These are phyloP conservation scores for Neofusicoccum sp. DNA, from an alignment of 2,329 filamentous ascomycete species.

Conservation along the genomic window DNA sequence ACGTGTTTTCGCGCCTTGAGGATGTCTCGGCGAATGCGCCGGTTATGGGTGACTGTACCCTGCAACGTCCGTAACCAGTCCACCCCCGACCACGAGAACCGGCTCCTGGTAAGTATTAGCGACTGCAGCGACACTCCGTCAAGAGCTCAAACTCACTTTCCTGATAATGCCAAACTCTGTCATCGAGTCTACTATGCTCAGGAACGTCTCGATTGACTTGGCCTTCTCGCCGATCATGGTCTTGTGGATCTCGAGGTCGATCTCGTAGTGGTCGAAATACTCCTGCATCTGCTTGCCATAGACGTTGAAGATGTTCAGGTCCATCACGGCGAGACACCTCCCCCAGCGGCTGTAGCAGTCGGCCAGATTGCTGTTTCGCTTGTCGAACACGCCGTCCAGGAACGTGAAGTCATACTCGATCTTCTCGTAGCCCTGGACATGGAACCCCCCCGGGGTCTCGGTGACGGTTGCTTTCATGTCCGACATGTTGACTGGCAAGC, in stretches of 20 bases:
- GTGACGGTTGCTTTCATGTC: constrained; percentile 68
- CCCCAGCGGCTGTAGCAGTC: constrained; percentile 67
- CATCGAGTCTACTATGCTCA: constrained; percentile 73
- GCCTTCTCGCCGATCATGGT: constrained; percentile 76
- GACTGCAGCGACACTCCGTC: constrained; percentile 23
- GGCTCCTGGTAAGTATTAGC: constrained; percentile 55
- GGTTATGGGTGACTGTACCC: constrained; percentile 56
- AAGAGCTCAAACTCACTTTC: constrained; percentile 48
- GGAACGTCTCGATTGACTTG: constrained; percentile 70
- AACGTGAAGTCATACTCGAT: constrained; percentile 77
- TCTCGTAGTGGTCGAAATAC: constrained; percentile 67
- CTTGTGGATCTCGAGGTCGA: constrained; percentile 68
- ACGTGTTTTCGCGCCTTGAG: constrained; percentile 40
- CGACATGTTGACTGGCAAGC: constrained; percentile 58
- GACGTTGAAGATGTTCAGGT: constrained; percentile 69
- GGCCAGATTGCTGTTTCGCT: constrained; percentile 62
- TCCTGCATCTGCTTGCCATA: constrained; percentile 67
- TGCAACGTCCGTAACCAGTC: constrained; percentile 72
- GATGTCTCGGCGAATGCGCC: constrained; percentile 45
- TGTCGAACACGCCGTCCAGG: constrained; percentile 68
- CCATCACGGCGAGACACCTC: constrained; percentile 68
- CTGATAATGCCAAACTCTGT: constrained; percentile 71
- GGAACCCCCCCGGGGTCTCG: constrained; percentile 67
- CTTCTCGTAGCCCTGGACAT: constrained; percentile 74
- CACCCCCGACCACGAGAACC: constrained; percentile 67